Conservation (phyloP, 805 yeast genomes). For the Candida odintsovae region DNA sequence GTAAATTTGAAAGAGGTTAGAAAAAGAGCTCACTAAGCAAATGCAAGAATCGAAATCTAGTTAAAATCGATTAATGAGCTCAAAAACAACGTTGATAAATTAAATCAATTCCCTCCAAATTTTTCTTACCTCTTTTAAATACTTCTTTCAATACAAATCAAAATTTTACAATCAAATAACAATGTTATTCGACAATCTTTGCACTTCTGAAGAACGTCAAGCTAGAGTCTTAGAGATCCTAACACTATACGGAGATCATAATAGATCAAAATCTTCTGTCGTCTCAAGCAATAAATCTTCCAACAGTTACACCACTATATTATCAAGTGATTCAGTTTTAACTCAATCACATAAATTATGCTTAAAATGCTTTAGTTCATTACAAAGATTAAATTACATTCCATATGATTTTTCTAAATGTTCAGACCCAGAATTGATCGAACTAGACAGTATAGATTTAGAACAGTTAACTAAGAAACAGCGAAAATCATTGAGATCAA, state of each 20-base stretch:
- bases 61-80: neutral
- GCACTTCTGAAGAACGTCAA: neutral
- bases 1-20: too few species aligned
- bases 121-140: too few species aligned
- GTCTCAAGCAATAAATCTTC: neutral
- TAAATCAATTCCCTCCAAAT: neutral
- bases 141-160: too few species aligned
- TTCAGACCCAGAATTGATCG: neutral
- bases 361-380: neutral
- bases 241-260: neutral
- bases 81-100: neutral
- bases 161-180: neutral
- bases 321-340: neutral
- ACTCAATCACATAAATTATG: neutral
- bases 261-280: neutral
- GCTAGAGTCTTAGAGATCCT: neutral
- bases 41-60: neutral
- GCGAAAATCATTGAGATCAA: neutral
- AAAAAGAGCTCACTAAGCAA: too few species aligned
- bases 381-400: neutral
- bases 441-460: slow-evolving; percentile 2
- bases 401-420: neutral
- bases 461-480: neutral
- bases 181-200: neutral
- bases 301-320: neutral